These are phyloP conservation scores for Naganishia onofrii DNA, from an alignment of 768 basidiomycete species.

Conservation along the genomic window DNA sequence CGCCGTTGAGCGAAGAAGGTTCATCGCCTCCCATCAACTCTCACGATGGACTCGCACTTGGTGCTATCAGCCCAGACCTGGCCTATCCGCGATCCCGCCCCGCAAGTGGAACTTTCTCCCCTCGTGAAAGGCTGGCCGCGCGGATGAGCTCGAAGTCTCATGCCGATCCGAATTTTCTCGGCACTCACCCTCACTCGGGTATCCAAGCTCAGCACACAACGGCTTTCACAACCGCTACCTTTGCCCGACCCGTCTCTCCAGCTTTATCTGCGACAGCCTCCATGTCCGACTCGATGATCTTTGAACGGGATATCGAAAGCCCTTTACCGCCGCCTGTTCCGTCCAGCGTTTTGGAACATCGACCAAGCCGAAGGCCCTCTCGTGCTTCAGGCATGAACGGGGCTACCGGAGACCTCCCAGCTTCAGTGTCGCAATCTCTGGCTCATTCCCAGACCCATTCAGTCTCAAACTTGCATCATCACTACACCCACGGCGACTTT, in stretches of 20 bases:
- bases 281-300: constrained; percentile 21
- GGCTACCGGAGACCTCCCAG: background rate
- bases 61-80: background rate
- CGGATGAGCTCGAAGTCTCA: background rate
- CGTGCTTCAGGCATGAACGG: constrained; percentile 7
- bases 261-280: constrained; percentile 17
- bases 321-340: constrained; percentile 17
- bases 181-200: background rate
- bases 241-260: constrained; percentile 9
- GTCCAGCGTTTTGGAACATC: constrained; percentile 2
- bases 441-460: constrained; percentile 22
- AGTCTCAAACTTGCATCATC: constrained; percentile 15
- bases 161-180: background rate
- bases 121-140: background rate
- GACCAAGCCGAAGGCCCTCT: constrained; percentile 11
- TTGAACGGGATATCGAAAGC: constrained; percentile 28
- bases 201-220: background rate
- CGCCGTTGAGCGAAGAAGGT: constrained; percentile 7
- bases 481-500: constrained; percentile 19
- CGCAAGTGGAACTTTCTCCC: constrained; percentile 12
- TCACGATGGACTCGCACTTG: background rate
- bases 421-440: background rate
- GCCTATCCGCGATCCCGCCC: background rate
- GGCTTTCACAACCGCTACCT: background rate
- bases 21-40: background rate